These are phyloP conservation scores for Stevia rebaudiana DNA, from an alignment of 140 eudicot species.

Conservation along the genomic window DNA sequence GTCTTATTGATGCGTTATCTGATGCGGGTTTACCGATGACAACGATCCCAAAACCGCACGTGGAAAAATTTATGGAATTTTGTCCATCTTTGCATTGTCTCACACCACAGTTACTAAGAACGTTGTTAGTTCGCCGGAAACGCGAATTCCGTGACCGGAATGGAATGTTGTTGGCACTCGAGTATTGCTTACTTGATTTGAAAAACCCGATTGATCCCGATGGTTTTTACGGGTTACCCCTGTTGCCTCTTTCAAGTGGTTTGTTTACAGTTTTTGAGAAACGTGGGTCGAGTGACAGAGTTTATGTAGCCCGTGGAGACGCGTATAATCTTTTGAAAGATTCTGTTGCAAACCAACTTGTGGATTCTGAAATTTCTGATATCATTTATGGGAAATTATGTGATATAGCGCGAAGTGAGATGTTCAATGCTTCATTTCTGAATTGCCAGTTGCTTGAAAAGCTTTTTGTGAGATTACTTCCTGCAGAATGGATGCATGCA, in stretches of 20 bases:
- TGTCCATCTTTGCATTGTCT: conserved; percentile 81
- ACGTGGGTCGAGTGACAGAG: conserved; percentile 59
- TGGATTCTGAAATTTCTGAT: conserved; percentile 60
- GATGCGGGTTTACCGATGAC: conserved; percentile 85
- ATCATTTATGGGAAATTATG: conserved; percentile 56
- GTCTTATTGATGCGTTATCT: conserved; percentile 75
- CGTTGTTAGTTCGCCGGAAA: conserved; percentile 64
- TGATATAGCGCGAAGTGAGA: conserved; percentile 64
- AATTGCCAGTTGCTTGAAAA: conserved; percentile 72
- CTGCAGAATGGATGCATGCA: conserved; percentile 78
- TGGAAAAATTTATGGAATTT: conserved; percentile 70
- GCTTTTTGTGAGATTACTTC: conserved; percentile 70
- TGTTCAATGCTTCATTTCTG: conserved; percentile 65
- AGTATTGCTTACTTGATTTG: conserved; percentile 83
- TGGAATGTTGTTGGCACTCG: conserved; percentile 74
- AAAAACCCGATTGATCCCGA: conserved; percentile 46
- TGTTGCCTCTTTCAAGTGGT: conserved; percentile 82
- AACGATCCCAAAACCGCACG: conserved; percentile 54
- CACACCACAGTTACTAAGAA: conserved; percentile 81
- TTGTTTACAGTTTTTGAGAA: conserved; percentile 61
- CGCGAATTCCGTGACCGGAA: conserved; percentile 70
- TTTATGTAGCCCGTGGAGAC: conserved; percentile 64
- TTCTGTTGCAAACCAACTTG: conserved; percentile 70
- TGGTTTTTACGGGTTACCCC: conserved; percentile 64
- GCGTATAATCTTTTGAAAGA: conserved; percentile 84